Base-by-base conservation (phyloP, 2,329 filamentous ascomycete species). In the Cytospora chrysosperma region DNA sequence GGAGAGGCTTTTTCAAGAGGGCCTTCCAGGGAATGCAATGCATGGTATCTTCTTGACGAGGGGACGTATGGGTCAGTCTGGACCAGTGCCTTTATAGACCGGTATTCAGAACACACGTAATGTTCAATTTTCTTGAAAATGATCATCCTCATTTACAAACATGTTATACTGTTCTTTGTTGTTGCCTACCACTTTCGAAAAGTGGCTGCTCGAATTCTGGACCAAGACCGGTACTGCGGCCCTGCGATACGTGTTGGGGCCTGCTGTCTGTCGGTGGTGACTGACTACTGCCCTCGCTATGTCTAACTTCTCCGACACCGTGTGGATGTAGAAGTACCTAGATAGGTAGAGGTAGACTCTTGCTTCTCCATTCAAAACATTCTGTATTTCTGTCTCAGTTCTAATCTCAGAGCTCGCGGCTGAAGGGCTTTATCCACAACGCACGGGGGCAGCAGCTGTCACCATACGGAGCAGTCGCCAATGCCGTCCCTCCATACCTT, bases 331-430 rank as follows among this genome's bases (percentile, higher is more conserved):
- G n/a, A n/a, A n/a, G n/a, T n/a, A n/a, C n/a, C n/a, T n/a, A 13
- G 17, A n/a, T 47, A 8, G n/a, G n/a, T 24, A 13, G 10, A 10
- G 13, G 17, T 19, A 43, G 10, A 12, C 8, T 24, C 10, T n/a
- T 21, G 34, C 15, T 55, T 27, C 24, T 54, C 32, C 54, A 17
- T 37, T 17, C 21, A 49, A 60, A 61, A 30, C 51, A 62, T 62
- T 56, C 52, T 59, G 50, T 59, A 62, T 27, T 56, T 60, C 17
- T 62, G 53, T 54, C 54, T 64, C 51, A 50, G 30, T 49, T 49
- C 43, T 60, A 24, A 28, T 56, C 7, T 40, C 56, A 37, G 4
- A 27, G 12, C 21, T 28, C 19, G 15, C 50, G 21, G 7, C 17
- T 13, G 4, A n/a, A 26, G 27, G 28, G 30, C 6, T 51, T n/a